These are phyloP conservation scores for Phytopythium litorale DNA, from an alignment of 352 stramenopile species.

Conservation along the genomic window DNA sequence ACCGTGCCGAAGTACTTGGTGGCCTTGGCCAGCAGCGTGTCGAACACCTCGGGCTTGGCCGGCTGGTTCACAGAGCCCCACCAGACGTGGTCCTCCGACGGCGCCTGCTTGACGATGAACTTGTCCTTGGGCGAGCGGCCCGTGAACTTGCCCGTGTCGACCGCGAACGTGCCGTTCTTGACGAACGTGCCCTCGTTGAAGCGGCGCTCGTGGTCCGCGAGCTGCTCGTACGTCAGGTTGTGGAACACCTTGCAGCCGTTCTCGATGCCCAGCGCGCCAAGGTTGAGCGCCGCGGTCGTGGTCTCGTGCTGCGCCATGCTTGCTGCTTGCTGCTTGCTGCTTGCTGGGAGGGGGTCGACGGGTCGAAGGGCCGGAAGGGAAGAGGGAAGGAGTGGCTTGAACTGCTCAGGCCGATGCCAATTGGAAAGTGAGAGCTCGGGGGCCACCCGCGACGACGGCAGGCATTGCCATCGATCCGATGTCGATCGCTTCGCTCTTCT, in stretches of 20 bases:
- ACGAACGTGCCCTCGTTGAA: slow-evolving; percentile 92
- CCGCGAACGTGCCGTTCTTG: slow-evolving; percentile 93
- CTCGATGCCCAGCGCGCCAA: slow-evolving; percentile 63
- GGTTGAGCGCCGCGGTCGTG: slow-evolving; percentile 39
- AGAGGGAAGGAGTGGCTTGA: slow-evolving; percentile 7
- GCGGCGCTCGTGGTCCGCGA: slow-evolving; percentile 92
- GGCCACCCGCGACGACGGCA: neutral
- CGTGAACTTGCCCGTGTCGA: slow-evolving; percentile 99
- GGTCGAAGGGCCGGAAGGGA: neutral
- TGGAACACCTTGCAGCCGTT: slow-evolving; percentile 89
- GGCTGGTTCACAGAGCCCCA: slow-evolving; percentile 97
- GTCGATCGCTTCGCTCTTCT: no score
- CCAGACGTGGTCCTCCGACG: slow-evolving; percentile 93
- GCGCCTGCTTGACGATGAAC: slow-evolving; percentile 95
- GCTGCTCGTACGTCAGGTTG: slow-evolving; percentile 96
- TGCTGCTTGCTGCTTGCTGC: neutral
- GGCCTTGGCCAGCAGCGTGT: slow-evolving; percentile 94
- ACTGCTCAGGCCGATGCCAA: slow-evolving; percentile 13
- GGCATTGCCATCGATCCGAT: neutral
- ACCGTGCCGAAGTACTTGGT: slow-evolving; percentile 90
- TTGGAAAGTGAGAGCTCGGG: slow-evolving; percentile 21
- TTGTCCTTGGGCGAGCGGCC: slow-evolving; percentile 98
- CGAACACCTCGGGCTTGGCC: slow-evolving; percentile 92
- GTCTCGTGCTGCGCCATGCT: slow-evolving; percentile 59
- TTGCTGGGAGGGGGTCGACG: neutral